phyloP scores from a whole-genome alignment of 2,329 filamentous ascomycete genomes.

The Phaeosphaeria sp. region DNA sequence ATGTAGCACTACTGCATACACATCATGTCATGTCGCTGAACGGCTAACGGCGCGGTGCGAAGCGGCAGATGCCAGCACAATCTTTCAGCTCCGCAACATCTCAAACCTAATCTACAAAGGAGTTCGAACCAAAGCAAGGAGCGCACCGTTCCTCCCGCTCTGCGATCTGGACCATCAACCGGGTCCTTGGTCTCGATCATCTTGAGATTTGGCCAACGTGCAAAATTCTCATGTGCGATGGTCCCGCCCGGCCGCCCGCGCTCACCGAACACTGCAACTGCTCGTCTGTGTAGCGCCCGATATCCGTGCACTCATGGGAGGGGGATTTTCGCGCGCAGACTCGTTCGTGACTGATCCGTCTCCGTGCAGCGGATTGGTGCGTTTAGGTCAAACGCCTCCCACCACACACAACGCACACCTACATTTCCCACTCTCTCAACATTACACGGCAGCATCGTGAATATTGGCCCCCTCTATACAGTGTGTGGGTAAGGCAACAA shows the following conservation, averaged over 20 bases:
- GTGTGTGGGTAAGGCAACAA: no score
- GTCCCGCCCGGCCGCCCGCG: background rate
- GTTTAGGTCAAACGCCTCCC: background rate
- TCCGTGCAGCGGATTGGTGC: conserved; percentile 2
- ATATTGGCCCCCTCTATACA: background rate
- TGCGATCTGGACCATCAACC: background rate
- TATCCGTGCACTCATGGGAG: background rate
- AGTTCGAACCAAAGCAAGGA: background rate
- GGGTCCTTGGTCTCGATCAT: conserved; percentile 4
- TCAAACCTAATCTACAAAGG: background rate
- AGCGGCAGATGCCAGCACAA: background rate
- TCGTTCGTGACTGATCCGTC: background rate
- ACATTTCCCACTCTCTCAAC: background rate
- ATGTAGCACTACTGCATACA: background rate
- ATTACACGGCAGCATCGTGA: background rate
- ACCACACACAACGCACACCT: background rate
- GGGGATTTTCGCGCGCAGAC: background rate
- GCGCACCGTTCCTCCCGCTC: conserved; percentile 3
- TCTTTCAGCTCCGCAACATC: background rate
- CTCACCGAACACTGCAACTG: background rate
- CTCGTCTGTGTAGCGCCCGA: background rate
- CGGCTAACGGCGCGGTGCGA: background rate
- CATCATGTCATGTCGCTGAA: background rate
- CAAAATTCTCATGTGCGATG: background rate
- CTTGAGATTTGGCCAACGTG: background rate